These are phyloP conservation scores for Geotrichum citri-aurantii DNA, from an alignment of 1,139 yeast species.

Conservation along the genomic window DNA sequence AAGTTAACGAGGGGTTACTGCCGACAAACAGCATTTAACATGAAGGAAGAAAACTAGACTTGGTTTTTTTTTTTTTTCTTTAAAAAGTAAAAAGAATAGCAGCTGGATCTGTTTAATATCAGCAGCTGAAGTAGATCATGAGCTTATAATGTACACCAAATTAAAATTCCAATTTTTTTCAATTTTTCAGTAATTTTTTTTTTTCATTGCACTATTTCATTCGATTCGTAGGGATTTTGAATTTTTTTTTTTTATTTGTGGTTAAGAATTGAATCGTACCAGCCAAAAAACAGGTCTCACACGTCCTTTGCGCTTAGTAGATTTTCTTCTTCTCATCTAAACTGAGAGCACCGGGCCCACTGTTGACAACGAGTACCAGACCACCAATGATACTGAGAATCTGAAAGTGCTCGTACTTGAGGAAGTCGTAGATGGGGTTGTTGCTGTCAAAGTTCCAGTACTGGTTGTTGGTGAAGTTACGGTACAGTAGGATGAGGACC, in stretches of 20 bases:
- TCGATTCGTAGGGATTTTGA: not conserved
- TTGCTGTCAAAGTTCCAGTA: constrained; percentile 75
- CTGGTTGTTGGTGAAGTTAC: constrained; percentile 76
- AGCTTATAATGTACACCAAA: too few species aligned
- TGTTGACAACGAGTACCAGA: constrained; percentile 77
- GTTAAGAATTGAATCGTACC: not conserved
- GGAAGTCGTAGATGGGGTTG: constrained; percentile 79
- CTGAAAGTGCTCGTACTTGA: constrained; percentile 92
- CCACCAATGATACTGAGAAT: constrained; percentile 95
- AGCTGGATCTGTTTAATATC: not conserved
- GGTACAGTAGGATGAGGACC: constrained; percentile 65
- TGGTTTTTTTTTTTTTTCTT: too few species aligned
- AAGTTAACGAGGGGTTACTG: too few species aligned
- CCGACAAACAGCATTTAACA: not conserved
- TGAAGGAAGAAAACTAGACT: too few species aligned
- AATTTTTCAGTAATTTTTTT: not conserved
- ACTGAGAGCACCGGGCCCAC: constrained; percentile 95
- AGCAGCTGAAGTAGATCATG: not conserved
- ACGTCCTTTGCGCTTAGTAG: constrained; percentile 41
- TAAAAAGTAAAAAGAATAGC: not conserved
- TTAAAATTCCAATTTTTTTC: too few species aligned
- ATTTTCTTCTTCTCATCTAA: constrained; percentile 95
- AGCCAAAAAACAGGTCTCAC: not conserved
- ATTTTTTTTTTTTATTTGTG: not conserved
- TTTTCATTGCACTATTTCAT: not conserved